Evolutionary conservation across 2,329 filamentous ascomycete species (phyloP).

Genomic region (Paecilomyces sp.): DNA sequence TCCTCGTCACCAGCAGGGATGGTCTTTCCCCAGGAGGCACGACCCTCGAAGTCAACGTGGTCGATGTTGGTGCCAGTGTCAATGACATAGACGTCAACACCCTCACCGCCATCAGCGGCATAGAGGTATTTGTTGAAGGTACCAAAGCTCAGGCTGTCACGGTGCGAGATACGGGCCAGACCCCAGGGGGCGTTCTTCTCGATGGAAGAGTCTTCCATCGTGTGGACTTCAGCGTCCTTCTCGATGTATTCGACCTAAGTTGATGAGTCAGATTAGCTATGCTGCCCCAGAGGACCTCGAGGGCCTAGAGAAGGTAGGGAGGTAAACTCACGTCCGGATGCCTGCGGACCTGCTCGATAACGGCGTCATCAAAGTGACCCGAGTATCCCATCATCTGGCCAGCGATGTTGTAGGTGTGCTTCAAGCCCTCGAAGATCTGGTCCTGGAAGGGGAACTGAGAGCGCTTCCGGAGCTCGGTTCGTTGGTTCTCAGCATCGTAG

Average conservation of each 20-base stretch:
- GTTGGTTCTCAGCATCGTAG: conserved; percentile 57
- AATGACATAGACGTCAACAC: conserved; percentile 97
- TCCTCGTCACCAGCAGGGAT: conserved; percentile 80
- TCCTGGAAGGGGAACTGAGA: conserved; percentile 64
- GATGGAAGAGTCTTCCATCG: conserved; percentile 55
- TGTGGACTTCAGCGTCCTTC: conserved; percentile 86
- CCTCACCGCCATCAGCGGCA: conserved; percentile 81
- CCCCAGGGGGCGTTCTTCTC: conserved; percentile 99
- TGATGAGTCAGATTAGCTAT: background rate
- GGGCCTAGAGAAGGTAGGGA: background rate
- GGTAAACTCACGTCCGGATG: conserved; percentile 84
- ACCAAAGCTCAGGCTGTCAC: conserved; percentile 75
- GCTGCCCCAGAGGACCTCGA: background rate
- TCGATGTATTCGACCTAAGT: conserved; percentile 89
- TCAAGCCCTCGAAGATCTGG: conserved; percentile 69
- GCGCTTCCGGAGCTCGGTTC: conserved; percentile 87
- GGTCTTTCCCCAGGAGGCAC: conserved; percentile 94
- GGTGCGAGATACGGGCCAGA: conserved; percentile 95
- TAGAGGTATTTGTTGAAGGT: conserved; percentile 99
- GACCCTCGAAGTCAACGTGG: conserved; percentile 95
- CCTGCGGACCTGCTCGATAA: conserved; percentile 87
- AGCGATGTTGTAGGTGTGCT: conserved; percentile 94
- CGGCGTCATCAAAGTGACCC: conserved; percentile 87
- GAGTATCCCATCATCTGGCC: conserved; percentile 81
- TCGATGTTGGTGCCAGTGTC: conserved; percentile 92